Conservation (phyloP, 108 stramenopile species). For the Nitzschia inconspicua region DNA sequence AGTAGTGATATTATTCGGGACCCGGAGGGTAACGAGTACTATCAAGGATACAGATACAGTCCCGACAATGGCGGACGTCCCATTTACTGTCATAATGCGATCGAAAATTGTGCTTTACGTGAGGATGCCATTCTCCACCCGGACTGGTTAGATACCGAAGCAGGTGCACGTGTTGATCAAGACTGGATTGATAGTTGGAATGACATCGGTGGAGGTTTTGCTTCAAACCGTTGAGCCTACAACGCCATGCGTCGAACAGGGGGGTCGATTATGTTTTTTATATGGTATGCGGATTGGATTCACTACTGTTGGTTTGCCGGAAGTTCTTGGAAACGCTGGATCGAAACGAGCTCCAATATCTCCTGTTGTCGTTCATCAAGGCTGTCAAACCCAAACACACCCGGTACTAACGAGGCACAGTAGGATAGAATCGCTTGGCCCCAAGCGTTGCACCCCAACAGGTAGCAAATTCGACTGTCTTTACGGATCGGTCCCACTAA, state of each 20-base stretch:
- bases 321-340: conserved; percentile 24
- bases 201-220: neutral
- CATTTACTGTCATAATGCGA: neutral
- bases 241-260: too few species aligned
- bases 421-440: conserved; percentile 42
- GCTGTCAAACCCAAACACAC: conserved; percentile 17
- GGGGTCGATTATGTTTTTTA: too few species aligned
- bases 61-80: neutral
- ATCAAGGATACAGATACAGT: neutral
- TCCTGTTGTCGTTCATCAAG: conserved; percentile 29
- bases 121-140: neutral
- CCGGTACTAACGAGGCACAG: conserved; percentile 29
- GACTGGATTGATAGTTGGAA: conserved; percentile 7
- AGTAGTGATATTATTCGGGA: neutral
- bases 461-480: conserved; percentile 24
- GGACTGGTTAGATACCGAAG: conserved; percentile 1
- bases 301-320: too few species aligned
- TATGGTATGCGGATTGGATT: too few species aligned
- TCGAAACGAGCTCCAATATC: conserved; percentile 24
- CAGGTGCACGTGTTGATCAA: conserved; percentile 1
- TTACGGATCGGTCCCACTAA: conserved; percentile 13
- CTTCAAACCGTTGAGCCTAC: too few species aligned
- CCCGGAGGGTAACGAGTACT: conserved; percentile 14
- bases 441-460: conserved; percentile 45
- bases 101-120: neutral